These are phyloP conservation scores for Telfairia occidentalis DNA, from an alignment of 331 rosid species.

Conservation along the genomic window DNA sequence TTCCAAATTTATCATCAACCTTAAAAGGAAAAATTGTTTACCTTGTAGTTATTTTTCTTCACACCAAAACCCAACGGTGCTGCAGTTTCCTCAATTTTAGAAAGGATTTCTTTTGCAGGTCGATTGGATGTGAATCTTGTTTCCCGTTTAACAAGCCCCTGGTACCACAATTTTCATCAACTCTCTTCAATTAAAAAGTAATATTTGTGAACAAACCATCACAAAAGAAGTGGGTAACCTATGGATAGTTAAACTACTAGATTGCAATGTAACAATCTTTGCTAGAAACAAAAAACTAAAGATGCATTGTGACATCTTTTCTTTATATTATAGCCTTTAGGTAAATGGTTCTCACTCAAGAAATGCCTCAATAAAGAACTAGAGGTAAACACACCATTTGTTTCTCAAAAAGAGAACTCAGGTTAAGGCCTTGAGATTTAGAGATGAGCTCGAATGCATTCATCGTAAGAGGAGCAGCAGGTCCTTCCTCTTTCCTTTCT, in stretches of 20 bases:
- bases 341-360: neutral
- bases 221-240: neutral
- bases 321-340: too few relatives aligned
- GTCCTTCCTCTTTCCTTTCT: conserved; percentile 57
- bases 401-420: conserved; percentile 75
- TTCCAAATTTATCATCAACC: neutral
- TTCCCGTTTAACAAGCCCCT: conserved; percentile 88
- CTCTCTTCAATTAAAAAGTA: neutral
- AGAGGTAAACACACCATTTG: conserved; percentile 54
- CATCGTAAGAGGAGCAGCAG: conserved; percentile 60
- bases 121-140: conserved; percentile 88
- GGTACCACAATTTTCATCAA: conserved; percentile 12
- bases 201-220: conserved; percentile 1
- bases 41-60: conserved; percentile 87
- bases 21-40: conserved; percentile 10
- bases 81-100: conserved; percentile 85
- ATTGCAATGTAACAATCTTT: neutral
- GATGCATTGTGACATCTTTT: neutral
- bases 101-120: conserved; percentile 74
- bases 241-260: neutral
- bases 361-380: neutral
- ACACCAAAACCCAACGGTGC: conserved; percentile 81
- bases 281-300: neutral
- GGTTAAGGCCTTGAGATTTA: conserved; percentile 91
- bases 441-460: conserved; percentile 97